Conservation (phyloP, 2,329 filamentous ascomycete genomes). For the Neocucurbitaria cava region DNA sequence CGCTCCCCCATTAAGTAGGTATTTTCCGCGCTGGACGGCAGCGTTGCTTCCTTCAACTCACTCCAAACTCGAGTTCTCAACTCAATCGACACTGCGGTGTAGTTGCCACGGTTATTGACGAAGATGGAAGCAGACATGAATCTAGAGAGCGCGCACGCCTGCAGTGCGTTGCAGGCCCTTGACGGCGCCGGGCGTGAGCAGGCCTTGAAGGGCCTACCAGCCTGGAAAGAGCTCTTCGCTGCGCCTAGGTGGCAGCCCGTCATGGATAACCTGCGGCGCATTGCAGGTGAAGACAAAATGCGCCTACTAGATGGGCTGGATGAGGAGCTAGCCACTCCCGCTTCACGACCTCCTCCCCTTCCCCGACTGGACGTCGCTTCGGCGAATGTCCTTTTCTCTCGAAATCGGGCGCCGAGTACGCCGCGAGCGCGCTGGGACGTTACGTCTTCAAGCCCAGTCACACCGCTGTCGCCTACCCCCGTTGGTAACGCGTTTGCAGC, state of each 20-base stretch:
- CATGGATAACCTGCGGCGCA: slow-evolving; percentile 1
- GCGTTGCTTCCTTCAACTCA: background rate
- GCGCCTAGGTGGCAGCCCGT: slow-evolving; percentile 13
- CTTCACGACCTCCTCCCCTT: background rate
- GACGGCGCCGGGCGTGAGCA: slow-evolving; percentile 4
- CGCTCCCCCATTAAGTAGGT: background rate
- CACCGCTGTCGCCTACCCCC: slow-evolving; percentile 19
- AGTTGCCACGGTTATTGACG: background rate
- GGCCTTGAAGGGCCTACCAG: slow-evolving; percentile 10
- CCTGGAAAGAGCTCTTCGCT: slow-evolving; percentile 22
- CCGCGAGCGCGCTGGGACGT: slow-evolving; percentile 26
- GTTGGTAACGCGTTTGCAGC: slow-evolving; percentile 24
- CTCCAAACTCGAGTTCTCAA: background rate
- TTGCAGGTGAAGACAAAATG: slow-evolving; percentile 11
- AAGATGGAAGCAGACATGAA: background rate
- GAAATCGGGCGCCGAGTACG: background rate
- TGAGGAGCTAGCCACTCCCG: background rate
- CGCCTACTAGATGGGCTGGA: background rate
- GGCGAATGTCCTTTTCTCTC: background rate
- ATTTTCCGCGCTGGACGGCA: background rate
- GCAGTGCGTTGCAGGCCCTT: slow-evolving; percentile 20
- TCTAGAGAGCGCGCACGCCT: slow-evolving; percentile 17
- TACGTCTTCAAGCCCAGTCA: slow-evolving; percentile 11
- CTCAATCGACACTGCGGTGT: background rate
- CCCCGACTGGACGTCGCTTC: background rate